Conservation (phyloP, 495 filamentous ascomycete genomes). For the Aspergillus panamensis region DNA sequence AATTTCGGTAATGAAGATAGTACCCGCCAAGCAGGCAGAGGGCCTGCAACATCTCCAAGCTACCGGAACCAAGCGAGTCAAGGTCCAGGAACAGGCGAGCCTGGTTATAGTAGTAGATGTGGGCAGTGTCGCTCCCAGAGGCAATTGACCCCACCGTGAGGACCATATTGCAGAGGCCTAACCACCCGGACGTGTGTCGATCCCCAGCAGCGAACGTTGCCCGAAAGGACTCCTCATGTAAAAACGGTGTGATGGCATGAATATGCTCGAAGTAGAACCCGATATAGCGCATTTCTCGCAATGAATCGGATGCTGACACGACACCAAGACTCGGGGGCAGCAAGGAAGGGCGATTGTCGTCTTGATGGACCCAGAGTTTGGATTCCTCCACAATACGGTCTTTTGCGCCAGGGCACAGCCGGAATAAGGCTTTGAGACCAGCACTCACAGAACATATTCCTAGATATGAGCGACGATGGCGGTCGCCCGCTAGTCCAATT, state of each 20-base stretch:
- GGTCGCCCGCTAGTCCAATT: constrained; percentile 8
- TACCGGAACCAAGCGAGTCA: constrained; percentile 62
- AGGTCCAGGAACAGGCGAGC: constrained; percentile 61
- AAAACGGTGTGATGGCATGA: constrained; percentile 12
- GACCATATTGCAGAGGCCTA: constrained; percentile 12
- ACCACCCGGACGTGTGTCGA: constrained; percentile 3
- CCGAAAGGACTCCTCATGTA: constrained; percentile 13
- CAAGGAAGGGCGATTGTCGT: not conserved
- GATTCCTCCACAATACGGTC: constrained; percentile 8
- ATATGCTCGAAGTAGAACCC: constrained; percentile 14
- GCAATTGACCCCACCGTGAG: constrained; percentile 13
- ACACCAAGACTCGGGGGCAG: not conserved
- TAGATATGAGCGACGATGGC: constrained; percentile 13
- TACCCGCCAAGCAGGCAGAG: constrained; percentile 62
- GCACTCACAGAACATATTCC: constrained; percentile 13
- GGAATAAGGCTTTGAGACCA: constrained; percentile 3
- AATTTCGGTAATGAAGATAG: constrained; percentile 69
- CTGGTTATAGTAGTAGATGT: constrained; percentile 54
- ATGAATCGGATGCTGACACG: not conserved
- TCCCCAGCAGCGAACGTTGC: constrained; percentile 2
- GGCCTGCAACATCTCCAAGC: constrained; percentile 63
- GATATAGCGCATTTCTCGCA: constrained; percentile 12
- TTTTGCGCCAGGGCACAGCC: constrained; percentile 8
- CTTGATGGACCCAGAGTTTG: constrained; percentile 7
- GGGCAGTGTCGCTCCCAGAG: constrained; percentile 12